phyloP scores from a whole-genome alignment of 495 filamentous ascomycete genomes.

The Pyronema omphalodes region DNA sequence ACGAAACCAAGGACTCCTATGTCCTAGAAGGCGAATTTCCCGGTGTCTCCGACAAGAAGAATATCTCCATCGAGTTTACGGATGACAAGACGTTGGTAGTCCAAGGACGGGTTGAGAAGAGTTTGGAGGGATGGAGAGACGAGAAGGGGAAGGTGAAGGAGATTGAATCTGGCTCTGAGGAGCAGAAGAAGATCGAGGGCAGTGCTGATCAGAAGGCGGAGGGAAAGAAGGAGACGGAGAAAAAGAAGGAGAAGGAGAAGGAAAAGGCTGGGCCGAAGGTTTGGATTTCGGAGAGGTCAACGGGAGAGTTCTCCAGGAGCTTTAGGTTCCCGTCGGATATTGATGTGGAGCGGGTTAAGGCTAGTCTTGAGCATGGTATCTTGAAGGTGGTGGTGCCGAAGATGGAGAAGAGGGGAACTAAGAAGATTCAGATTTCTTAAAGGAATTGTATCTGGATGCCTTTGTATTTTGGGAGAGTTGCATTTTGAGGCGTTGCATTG shows the following conservation, averaged over 20 bases:
- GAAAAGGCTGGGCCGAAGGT: conserved; percentile 19
- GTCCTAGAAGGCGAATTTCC: conserved; percentile 79
- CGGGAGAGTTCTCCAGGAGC: conserved; percentile 60
- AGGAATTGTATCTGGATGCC: too few species aligned
- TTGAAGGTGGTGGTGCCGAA: conserved; percentile 61
- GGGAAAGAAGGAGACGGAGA: conserved; percentile 19
- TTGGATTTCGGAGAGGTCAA: conserved; percentile 62
- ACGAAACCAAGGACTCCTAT: conserved; percentile 47
- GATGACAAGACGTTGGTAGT: conserved; percentile 60
- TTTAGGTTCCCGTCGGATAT: conserved; percentile 62
- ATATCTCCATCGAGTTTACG: conserved; percentile 70
- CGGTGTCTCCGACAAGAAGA: conserved; percentile 39
- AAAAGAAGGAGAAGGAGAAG: conserved; percentile 10
- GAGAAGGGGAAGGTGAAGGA: neutral
- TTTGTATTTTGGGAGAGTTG: too few species aligned
- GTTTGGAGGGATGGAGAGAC: neutral
- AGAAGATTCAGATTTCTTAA: conserved; percentile 42
- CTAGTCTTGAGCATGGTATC: conserved; percentile 57
- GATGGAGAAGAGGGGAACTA: conserved; percentile 33
- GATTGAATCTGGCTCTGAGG: conserved; percentile 19
- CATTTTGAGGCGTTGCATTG: too few species aligned
- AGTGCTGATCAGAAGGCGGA: conserved; percentile 26
- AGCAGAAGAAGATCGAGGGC: conserved; percentile 25
- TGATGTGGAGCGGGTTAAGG: conserved; percentile 59
- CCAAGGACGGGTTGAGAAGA: conserved; percentile 46